Evolutionary conservation across 2,329 filamentous ascomycete genomes (phyloP), one percentile per base, ranked within the genome.

Genomic region (Diaporthe vaccinii): DNA sequence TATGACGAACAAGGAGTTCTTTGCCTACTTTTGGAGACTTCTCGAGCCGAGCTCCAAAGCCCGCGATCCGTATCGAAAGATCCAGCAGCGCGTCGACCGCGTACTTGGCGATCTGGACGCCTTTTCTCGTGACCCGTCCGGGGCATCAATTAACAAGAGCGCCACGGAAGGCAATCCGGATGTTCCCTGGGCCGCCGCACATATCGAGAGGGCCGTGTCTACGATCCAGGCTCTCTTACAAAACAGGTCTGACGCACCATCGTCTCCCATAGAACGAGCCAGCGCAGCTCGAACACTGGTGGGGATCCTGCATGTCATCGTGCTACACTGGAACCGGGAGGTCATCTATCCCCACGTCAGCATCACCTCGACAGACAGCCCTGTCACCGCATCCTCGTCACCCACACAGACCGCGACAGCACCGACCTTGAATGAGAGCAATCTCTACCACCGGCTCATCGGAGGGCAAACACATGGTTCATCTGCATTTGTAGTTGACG

Each of bases 1-100:
- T 22, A 82, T 90, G 31, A 84, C 86, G 76, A 90, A 90, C 78
- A 84, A 89, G 79, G 85, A 87, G 55, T 87, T 91, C 81, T 89
- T 91, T 79, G 83, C 87, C 70, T 87, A 89, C 82, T 88, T 91
- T 75, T 83, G 86, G 61, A 84, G 85, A 22, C 82, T 85, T 12
- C 84, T 87, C 72, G 82, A 82, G n/a, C 83, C 88, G 3, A 81
- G 83, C 62, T 87, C 88, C 74, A 82, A 83, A 34, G 82, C 87
- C 46, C 85, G 85, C 55, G 86, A 89, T 76, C 84, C 84, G 4
- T 90, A 90, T 75, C 84, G 86, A 67, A 85, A 84, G 62, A 85
- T 90, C 25, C 84, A 86, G 55, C 86, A 87, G 76, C 86, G 88
- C 12, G 84, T 87, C 15, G 84, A 86, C 61, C 84, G 84, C 15